Conservation (phyloP, 768 basidiomycete species). For the Hemileccinum rubropunctum region DNA sequence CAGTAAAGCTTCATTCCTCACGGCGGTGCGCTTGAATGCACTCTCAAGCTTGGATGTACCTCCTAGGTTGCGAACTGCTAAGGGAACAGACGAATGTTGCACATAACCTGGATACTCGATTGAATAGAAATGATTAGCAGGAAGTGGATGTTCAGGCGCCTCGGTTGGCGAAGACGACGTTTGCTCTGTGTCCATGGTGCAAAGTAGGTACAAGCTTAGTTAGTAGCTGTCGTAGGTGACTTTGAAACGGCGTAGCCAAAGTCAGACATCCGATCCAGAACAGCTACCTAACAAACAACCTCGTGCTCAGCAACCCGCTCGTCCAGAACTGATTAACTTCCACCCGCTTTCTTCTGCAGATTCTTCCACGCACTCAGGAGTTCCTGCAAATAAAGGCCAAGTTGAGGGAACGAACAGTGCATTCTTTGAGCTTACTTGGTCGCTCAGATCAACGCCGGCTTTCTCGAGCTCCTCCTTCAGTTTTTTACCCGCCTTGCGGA, state of each 20-base stretch:
- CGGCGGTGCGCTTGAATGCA: constrained; percentile 69
- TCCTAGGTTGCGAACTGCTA: constrained; percentile 65
- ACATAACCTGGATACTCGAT: constrained; percentile 93
- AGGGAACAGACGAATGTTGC: constrained; percentile 52
- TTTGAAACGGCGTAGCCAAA: too few species aligned
- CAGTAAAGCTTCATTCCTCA: constrained; percentile 61
- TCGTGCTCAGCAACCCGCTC: too few species aligned
- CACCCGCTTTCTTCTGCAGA: constrained; percentile 29
- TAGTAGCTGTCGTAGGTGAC: too few species aligned
- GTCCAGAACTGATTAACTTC: constrained; percentile 5
- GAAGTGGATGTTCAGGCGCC: constrained; percentile 45
- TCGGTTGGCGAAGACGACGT: constrained; percentile 14
- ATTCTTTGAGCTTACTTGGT: constrained; percentile 41
- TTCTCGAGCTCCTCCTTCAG: constrained; percentile 51
- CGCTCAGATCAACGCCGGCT: constrained; percentile 57
- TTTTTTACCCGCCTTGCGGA: constrained; percentile 44
- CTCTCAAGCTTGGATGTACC: constrained; percentile 68
- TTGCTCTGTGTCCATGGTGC: constrained; percentile 12
- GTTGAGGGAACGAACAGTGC: not conserved
- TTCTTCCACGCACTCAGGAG: constrained; percentile 40
- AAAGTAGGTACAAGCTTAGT: not conserved
- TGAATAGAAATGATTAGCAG: constrained; percentile 65
- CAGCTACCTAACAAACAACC: too few species aligned
- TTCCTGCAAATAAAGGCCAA: constrained; percentile 35
- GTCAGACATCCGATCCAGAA: too few species aligned